Base-by-base conservation (phyloP, 768 basidiomycete species). In the Termitomyces sp. region DNA sequence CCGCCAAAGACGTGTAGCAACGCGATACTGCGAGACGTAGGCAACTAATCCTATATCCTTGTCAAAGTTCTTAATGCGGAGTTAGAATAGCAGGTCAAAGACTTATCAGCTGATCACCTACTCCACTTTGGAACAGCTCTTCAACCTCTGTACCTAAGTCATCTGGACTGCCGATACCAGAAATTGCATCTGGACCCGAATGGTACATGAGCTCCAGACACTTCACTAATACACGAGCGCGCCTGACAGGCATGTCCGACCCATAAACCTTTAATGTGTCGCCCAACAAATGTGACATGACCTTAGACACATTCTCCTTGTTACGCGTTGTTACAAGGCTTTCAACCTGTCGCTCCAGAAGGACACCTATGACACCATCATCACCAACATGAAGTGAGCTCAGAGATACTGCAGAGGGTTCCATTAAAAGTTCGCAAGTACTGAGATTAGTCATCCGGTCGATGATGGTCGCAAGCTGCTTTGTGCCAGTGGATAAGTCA, bases 371-470 rank as follows among this genome's bases (percentile, higher is more conserved):
- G 40, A 85, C 66, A 30, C 61, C 61, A 21, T 68, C 34, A 41
- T 71, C 70, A 21, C 60, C 55, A 19, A 58, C 41, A 19, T 61
- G 59, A 1, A 67, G 21, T 21, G 63, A 62, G 39, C 64, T 67
- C 5, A 89, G 65, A 0, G 86, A 84, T 5, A 88, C 73, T 12
- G 76, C 71, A 5, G 70, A 65, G 0, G 83, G 70, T 8, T 73
- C 61, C 46, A 87, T 71, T 28, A 88, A 72, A 5, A 92, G 78
- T 28, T 92, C 89, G 65, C 80, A 87, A 2, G 80, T 71, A 12
- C 81, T 86, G 23, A 88, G 74, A 56, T 85, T 86, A 0, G 89
- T 86, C 23, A 85, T 71, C 19, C 84, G 74, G 58, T 91, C 88
- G 17, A 92, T 62, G 41, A 91, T 77, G 8, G 71, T 67, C 0